Percentiles rank a stretch among this genome's conserved stretches.
These are phyloP conservation scores for Paratinospora sagittata DNA, from an alignment of 164 flowering plant genomes.

Conservation along the genomic window DNA sequence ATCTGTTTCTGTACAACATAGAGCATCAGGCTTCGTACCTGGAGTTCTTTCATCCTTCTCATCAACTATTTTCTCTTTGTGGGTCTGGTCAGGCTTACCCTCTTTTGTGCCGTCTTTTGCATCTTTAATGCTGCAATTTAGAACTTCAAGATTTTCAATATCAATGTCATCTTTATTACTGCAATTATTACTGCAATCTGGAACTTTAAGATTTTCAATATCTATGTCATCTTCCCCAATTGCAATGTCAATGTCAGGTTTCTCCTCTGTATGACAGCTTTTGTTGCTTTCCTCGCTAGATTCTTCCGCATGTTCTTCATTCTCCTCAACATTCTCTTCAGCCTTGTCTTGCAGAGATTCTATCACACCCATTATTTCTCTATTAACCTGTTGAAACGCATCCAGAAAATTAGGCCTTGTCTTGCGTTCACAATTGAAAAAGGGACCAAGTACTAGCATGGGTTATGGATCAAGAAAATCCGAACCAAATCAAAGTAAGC, in stretches of 20 bases:
- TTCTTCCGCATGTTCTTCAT: too few relatives aligned
- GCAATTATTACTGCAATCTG: neutral
- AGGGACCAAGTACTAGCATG: too few relatives aligned
- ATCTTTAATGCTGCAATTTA: neutral
- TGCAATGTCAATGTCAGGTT: neutral
- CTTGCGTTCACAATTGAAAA: slow-evolving; percentile 9
- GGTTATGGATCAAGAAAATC: too few relatives aligned
- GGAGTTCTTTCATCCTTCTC: neutral
- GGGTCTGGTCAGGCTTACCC: neutral
- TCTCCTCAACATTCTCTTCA: too few relatives aligned
- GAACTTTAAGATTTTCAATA: neutral
- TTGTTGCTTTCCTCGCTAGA: slow-evolving; percentile 5
- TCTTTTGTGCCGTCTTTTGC: neutral
- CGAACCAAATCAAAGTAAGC: too few relatives aligned
- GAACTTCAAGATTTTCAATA: too few relatives aligned
- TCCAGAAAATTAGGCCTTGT: too few relatives aligned
- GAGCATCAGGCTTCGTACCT: neutral
- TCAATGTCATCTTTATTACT: too few relatives aligned
- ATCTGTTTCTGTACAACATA: neutral
- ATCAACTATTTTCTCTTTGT: slow-evolving; percentile 1
- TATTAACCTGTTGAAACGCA: too few relatives aligned
- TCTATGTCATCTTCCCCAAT: neutral
- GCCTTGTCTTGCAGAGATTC: too few relatives aligned
- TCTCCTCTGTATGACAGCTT: neutral
- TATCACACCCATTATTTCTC: too few relatives aligned